Base-by-base conservation (phyloP, 2,329 filamentous ascomycete genomes). In the Verticillium nonalfalfae region DNA sequence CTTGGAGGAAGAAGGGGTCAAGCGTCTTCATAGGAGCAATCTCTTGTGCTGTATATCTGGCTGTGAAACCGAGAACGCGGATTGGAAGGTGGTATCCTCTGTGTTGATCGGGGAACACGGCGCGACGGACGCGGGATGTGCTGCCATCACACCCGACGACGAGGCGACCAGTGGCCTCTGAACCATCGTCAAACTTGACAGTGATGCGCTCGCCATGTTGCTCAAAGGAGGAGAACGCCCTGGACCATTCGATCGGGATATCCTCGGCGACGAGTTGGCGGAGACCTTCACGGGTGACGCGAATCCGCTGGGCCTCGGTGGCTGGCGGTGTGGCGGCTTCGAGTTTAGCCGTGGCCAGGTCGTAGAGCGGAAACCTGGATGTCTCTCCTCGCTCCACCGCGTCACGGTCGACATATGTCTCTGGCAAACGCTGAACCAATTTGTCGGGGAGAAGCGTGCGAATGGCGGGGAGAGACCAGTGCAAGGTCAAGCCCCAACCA, bases 401-500 rank as follows among this genome's bases (percentile, higher is more conserved):
- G 62, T 74, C 70, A n/a, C 78, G 74, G 68, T 84, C 81, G 54
- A 88, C 81, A 66, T 82, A 84, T 0, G 80, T 76, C 56, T 81
- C 78, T 1, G 78, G 75, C 2, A 86, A 70, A 0, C 76, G 75
- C 2, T 69, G 67, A 3, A 78, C 69, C 7, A 86, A 70, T 13
- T 79, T 71, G 0, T 75, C 68, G 0, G 84, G 81, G 34, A 88
- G 73, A 26, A 87, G 74, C 7, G 75, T 68, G 55, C 80, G 75
- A 50, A 88, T 73, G 1, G 76, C 77, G 0, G 80, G 76, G 10
- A 87, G 76, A 4, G 82, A 83, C 85, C 85, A 89, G 68, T 88
- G 84, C 61, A 89, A 74, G 0, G 85, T 88, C 61, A 89, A 74
- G 3, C 85, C 86, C 87, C 85, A 89, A 64, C 86, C 85, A 4